phyloP scores from a whole-genome alignment of 805 yeast genomes.

The Zygoascus bituminiphila region DNA sequence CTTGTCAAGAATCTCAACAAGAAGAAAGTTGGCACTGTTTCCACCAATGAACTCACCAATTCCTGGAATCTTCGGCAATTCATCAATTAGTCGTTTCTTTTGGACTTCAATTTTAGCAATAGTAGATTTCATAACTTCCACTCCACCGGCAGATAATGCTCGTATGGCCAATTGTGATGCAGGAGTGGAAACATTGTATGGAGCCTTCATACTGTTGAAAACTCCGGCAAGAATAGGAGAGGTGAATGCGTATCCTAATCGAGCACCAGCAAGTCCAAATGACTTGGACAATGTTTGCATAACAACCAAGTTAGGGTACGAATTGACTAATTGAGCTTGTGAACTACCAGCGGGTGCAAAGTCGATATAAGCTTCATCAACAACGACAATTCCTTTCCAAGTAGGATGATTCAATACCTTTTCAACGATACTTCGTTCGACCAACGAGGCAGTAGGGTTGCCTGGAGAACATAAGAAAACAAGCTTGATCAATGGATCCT shows the following conservation, averaged over 20 bases:
- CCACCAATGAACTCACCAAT: constrained; percentile 72
- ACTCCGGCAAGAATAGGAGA: constrained; percentile 51
- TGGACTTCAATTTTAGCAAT: constrained; percentile 46
- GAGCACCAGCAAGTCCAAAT: constrained; percentile 91
- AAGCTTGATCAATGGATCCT: constrained; percentile 60
- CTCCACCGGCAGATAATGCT: constrained; percentile 55
- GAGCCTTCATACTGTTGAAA: constrained; percentile 88
- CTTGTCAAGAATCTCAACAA: constrained; percentile 59
- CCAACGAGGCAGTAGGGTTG: constrained; percentile 77
- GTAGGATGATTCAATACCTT: constrained; percentile 37
- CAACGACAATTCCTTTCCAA: constrained; percentile 73
- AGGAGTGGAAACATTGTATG: constrained; percentile 82
- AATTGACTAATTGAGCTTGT: constrained; percentile 66
- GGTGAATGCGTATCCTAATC: constrained; percentile 77
- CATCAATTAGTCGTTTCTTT: constrained; percentile 45
- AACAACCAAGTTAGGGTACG: constrained; percentile 75
- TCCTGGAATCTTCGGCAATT: constrained; percentile 48
- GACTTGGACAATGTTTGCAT: constrained; percentile 91
- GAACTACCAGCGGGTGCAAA: constrained; percentile 66
- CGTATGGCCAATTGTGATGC: constrained; percentile 69
- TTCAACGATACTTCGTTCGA: constrained; percentile 43
- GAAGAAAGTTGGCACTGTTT: constrained; percentile 81
- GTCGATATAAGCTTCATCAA: constrained; percentile 95
- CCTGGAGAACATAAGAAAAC: constrained; percentile 92
- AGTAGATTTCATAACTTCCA: constrained; percentile 48